Evolutionary conservation across 176 grass and related monocot species (phyloP), one percentile per base, ranked within the genome.

Genomic region (Oryza glaberrima): DNA sequence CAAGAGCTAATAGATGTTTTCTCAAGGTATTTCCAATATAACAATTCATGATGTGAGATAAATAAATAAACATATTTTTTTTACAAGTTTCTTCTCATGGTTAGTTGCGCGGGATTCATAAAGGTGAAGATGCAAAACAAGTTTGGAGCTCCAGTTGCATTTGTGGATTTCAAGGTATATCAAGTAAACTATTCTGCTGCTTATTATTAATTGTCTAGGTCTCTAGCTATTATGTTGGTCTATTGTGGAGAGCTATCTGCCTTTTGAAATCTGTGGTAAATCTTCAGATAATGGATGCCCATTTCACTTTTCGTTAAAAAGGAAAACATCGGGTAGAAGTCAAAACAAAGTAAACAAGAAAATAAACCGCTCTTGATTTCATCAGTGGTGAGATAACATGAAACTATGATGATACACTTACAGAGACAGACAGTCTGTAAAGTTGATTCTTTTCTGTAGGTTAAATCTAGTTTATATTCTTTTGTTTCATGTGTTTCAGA

Each of bases 81-180:
- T 83, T 13, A 84, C 20, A 69, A 48, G 30, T 51, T 81, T 76
- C 43, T 79, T 86, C 69, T 70, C 43, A 23, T 90, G 41, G 38
- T 67, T 75, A 99, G 96, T 83, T 99, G 88, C 20, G 75, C 72
- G 32, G 96, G 93, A 61, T 99, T 99, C 44, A 72, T 99, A 80
- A 99, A 92, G 69, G 38, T 94, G 20, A 99, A 99, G 90, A 88
- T 92, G 89, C 96, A 99, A 95, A 96, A 93, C 28, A 95, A 95
- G 67, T 88, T 47, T 73, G 93, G 93, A 77, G 64, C 78, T 66
- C 94, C 91, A 82, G 91, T 93, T 92, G 96, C 96, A 86, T 99
- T 99, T 89, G 93, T 94, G 89, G 96, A 99, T 83, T 99, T 94
- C 38, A 86, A 85, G 91, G 96, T 98, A 98, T 47, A 65, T 36